These are phyloP conservation scores for Fusarium sp. DNA, from an alignment of 2,329 filamentous ascomycete species.

Conservation along the genomic window DNA sequence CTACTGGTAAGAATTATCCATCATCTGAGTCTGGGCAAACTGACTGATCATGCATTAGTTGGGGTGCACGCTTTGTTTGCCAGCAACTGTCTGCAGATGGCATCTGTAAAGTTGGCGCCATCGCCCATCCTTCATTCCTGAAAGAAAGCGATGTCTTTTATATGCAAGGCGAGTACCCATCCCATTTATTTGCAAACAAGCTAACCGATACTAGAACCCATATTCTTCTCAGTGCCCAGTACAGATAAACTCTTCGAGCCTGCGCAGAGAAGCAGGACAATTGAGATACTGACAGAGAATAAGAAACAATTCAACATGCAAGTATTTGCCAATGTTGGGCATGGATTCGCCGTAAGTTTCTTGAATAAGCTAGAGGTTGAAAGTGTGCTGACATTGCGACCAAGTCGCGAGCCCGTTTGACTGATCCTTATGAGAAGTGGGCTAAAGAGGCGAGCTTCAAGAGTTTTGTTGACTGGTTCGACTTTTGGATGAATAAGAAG, in stretches of 20 bases:
- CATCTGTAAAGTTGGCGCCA: background rate
- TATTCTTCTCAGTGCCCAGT: background rate
- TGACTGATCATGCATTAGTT: background rate
- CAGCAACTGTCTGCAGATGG: background rate
- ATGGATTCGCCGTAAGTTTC: background rate
- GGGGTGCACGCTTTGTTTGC: conserved; percentile 1
- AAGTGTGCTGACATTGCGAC: background rate
- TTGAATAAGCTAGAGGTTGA: background rate
- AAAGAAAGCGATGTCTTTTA: background rate
- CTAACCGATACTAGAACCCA: background rate
- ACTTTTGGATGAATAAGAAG: background rate
- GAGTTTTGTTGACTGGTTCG: conserved; percentile 1
- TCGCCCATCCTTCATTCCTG: background rate
- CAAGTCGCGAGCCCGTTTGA: background rate
- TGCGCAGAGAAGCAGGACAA: background rate
- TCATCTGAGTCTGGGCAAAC: background rate
- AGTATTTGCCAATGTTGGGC: background rate
- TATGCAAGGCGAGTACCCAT: background rate
- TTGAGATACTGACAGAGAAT: background rate
- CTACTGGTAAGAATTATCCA: background rate
- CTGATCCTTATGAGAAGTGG: background rate
- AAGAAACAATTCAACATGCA: background rate
- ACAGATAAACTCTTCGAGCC: background rate
- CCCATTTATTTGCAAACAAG: background rate
- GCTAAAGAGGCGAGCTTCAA: background rate